Base-by-base conservation (phyloP, 768 basidiomycete species). In the Amanita polypyramis region DNA sequence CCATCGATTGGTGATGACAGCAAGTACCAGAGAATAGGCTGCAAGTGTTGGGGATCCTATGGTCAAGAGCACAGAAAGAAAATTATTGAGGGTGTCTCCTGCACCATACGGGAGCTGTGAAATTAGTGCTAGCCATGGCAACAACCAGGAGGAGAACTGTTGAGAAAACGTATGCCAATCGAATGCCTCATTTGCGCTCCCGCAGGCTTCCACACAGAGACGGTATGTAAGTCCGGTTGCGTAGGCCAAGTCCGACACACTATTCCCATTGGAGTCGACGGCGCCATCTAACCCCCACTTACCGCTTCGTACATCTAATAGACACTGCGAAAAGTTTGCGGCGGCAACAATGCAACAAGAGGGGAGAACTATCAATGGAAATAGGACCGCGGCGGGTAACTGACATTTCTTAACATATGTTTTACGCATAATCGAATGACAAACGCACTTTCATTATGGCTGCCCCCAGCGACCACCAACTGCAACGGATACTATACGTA, bases 21-120 rank as follows among this genome's bases (percentile, higher is more conserved):
- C 70, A 14, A 75, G 21, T 15, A 54, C 62, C 7, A 75, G 47
- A 1, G 74, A 74, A 53, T 73, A 75, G 3, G 65, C 68, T 0
- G 74, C 70, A 3, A 75, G 65, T 2, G 56, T 56, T 0, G 73
- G 73, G 0, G 70, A 72, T 0, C 73, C 74, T 20, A 75, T 54
- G 1, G 70, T 66, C 30, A 75, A 58, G 6, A 75, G 11, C 15
- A 66, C 64, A 6, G 70, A 67, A 51, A 65, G 60, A 33, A 74
- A 55, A 44, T 74, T 72, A 15, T 71, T 70, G n/a, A 62, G 52
- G 21, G 56, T 65, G 43, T 64, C 63, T 9, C 52, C 59, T 25
- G 67, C 62, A 6, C 72, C 72, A 20, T 73, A 76, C 0, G 73
- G 75, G n/a, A 76, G 65, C 40, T 73, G 73, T 0, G 73, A 72